phyloP scores from a whole-genome alignment of 805 yeast species.

The Myxozyma nipponensis region DNA sequence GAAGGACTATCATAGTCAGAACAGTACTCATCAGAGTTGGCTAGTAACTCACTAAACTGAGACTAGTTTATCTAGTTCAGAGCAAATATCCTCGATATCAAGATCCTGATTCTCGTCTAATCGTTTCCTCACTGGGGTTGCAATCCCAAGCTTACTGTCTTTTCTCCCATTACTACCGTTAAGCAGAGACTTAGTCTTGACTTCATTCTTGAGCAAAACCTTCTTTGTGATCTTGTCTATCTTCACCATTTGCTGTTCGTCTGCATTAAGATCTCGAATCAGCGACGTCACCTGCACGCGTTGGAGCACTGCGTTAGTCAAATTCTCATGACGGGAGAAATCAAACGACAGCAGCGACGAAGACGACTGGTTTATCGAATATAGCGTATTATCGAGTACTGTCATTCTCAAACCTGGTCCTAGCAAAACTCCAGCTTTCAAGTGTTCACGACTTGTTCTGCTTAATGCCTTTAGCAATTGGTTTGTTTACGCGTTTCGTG shows the following conservation, averaged over 20 bases:
- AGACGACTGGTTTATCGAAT: conserved; percentile 27
- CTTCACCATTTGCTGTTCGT: conserved; percentile 21
- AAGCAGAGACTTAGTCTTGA: background rate
- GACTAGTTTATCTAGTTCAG: conserved; percentile 15
- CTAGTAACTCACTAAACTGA: conserved; percentile 15
- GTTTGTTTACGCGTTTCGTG: conserved; percentile 1
- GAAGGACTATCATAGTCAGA: conserved; percentile 15
- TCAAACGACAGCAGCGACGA: conserved; percentile 26
- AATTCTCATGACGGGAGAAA: conserved; percentile 25
- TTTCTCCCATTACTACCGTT: background rate
- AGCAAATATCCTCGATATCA: conserved; percentile 22
- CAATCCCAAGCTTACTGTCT: conserved; percentile 4
- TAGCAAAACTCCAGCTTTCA: too few species aligned
- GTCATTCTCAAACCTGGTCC: conserved; percentile 6
- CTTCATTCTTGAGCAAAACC: conserved; percentile 4
- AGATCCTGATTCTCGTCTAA: conserved; percentile 11
- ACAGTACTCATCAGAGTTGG: background rate
- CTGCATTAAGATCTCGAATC: conserved; percentile 29
- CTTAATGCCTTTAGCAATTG: background rate
- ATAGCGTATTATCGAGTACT: conserved; percentile 10
- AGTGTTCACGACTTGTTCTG: background rate
- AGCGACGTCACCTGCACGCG: conserved; percentile 26
- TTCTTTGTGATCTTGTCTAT: conserved; percentile 7
- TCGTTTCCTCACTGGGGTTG: conserved; percentile 5
- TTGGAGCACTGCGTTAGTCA: conserved; percentile 29